Evolutionary conservation across 129 eudicot genomes (phyloP), one percentile per base, ranked within the genome.

Genomic region (Pittosporum tobira): DNA sequence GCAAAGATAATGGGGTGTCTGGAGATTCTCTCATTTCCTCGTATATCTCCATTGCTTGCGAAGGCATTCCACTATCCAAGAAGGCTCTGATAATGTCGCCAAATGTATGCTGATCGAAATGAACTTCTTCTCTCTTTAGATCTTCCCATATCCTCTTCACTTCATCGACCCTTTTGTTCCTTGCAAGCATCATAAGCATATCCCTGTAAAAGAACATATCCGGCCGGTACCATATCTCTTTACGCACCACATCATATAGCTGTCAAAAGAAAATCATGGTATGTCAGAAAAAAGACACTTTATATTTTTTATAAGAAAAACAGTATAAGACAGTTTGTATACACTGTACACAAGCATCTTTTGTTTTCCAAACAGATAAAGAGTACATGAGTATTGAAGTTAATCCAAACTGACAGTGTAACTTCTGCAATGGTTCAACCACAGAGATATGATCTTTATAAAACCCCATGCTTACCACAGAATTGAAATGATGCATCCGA

Each of bases 161-260:
- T 73, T 83, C 91, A 2, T 84, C 94, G 11, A 79, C 77, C 63
- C 73, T 79, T 70, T 81, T 93, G 67, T 72, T 93, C 73, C 96
- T 81, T 8, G 94, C 88, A 26, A 87, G 94, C 93, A 84, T 87
- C 80, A 93, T 64, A 21, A 93, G 94, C 99, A 93, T 87, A 57
- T 93, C 99, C 29, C 96, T 81, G 83, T 93, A 81, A 61, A 93
- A 93, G 79, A 83, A 93, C 99, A 83, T 93, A 61, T 93, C 99
- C 22, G 96, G 99, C 14, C 96, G 72, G 51, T 93, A 93, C 99
- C 99, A 93, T 57, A 78, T 93, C 68, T 93, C 99, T 64, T 84
- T 84, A 21, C 96, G 84, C 69, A 84, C 93, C 67, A 84, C 91
- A 31, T 79, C 80, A 55, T 93, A 93, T 71, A 93, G 47, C 99